phyloP scores from a whole-genome alignment of 768 basidiomycete genomes.

The Cystobasidium onofrii region DNA sequence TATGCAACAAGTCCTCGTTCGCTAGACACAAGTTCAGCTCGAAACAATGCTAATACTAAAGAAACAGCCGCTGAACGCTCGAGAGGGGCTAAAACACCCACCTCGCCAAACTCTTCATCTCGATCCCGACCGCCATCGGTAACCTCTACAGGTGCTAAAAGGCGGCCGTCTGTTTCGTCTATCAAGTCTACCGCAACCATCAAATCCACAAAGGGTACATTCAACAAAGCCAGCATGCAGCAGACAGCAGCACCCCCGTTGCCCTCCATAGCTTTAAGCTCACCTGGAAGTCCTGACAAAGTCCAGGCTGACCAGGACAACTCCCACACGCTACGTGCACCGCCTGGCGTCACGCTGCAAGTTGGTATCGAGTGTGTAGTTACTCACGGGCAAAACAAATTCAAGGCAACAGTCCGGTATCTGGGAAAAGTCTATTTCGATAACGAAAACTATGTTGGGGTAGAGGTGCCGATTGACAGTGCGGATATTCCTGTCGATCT shows the following conservation, averaged over 20 bases:
- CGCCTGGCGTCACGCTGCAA: neutral
- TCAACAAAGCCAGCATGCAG: too few species aligned
- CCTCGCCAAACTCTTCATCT: neutral
- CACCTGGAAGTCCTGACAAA: too few species aligned
- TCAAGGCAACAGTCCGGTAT: conserved; percentile 10
- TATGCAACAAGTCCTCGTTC: neutral
- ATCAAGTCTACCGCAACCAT: neutral
- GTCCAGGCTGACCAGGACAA: neutral
- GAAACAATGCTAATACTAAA: neutral
- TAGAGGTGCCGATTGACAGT: conserved; percentile 9
- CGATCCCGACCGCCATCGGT: neutral
- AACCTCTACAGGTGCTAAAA: neutral
- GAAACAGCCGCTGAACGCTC: neutral
- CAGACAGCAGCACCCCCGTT: too few species aligned
- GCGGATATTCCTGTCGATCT: neutral
- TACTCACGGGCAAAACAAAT: conserved; percentile 5
- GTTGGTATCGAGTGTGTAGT: conserved; percentile 26
- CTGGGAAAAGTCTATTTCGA: conserved; percentile 23
- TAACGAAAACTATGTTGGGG: conserved; percentile 11
- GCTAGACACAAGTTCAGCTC: neutral
- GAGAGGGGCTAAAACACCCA: neutral
- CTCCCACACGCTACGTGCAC: neutral
- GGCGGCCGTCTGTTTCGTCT: conserved; percentile 2
- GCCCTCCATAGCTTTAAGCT: neutral
- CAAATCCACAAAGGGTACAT: neutral